phyloP scores from a whole-genome alignment of 306 rosid genomes.

The Gleditsia sinensis region DNA sequence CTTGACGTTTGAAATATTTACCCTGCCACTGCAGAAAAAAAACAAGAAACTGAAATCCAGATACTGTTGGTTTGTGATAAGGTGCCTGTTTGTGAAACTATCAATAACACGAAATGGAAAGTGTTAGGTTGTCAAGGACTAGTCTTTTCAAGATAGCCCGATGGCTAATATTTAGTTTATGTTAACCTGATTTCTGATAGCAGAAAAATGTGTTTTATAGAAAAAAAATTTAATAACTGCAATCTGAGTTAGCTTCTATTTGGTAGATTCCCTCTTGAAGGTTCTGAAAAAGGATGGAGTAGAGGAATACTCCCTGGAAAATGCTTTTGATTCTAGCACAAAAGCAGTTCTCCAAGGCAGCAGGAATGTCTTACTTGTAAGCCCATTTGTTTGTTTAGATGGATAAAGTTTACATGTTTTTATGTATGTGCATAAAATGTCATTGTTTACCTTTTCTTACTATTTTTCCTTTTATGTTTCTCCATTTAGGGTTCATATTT shows the following conservation, averaged over 20 bases:
- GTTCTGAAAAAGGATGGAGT: conserved; percentile 62
- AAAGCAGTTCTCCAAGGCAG: conserved; percentile 84
- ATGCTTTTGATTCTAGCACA: conserved; percentile 71
- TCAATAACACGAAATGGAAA: conserved; percentile 20
- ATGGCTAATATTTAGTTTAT: conserved; percentile 3
- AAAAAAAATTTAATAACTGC: conserved; percentile 7
- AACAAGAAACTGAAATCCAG: conserved; percentile 1
- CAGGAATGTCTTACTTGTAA: conserved; percentile 71
- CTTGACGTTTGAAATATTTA: conserved; percentile 29
- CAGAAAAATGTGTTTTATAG: not conserved
- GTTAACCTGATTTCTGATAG: conserved; percentile 13
- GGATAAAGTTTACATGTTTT: conserved; percentile 18
- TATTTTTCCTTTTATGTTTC: conserved; percentile 23
- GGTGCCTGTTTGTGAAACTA: conserved; percentile 22
- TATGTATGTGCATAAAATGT: conserved; percentile 9
- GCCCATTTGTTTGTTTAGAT: conserved; percentile 37
- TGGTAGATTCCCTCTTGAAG: conserved; percentile 73
- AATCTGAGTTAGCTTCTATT: conserved; percentile 39
- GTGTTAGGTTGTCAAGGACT: conserved; percentile 22
- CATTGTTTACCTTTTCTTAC: conserved; percentile 1
- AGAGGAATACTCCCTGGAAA: conserved; percentile 64
- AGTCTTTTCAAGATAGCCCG: conserved; percentile 4
- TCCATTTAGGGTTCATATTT: conserved; percentile 33
- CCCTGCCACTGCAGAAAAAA: conserved; percentile 1
- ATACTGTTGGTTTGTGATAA: conserved; percentile 2